Base-by-base conservation (phyloP, 1,284 basidiomycete genomes). In the Cutaneotrichosporon sp. region DNA sequence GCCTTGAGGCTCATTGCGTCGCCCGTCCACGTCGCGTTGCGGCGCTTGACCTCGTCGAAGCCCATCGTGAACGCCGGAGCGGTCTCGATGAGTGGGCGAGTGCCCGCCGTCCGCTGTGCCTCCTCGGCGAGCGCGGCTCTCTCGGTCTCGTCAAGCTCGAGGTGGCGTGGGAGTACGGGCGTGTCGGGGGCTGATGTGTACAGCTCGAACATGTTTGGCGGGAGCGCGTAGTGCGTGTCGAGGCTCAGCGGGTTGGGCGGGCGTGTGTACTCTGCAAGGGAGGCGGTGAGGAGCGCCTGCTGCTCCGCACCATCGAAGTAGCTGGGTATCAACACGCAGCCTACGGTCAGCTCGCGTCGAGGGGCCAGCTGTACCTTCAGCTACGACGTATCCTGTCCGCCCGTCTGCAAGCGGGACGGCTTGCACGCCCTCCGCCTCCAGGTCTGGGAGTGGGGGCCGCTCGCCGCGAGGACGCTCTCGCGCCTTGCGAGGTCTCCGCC, bases 191-290 rank as follows among this genome's bases (percentile, higher is more conserved):
- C 63, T 14, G 67, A 68, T 27, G 82, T 78, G 34, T 75, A 73
- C 1, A 86, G 66, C 70, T 83, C 84, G 24, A 85, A 81, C 55
- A 87, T 85, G 27, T 74, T 55, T 0, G 76, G 57, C 0, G 93
- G 93, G 4, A 94, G 81, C 47, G 81, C 58, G 71, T 94, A 95
- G 77, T 95, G 93, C 0, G 87, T 85, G 60, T 92, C 89, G 25
- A 95, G 86, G 67, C 92, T 94, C 1, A 91, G 92, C 56, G 90
- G 87, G 74, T 95, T 95, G 0, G 92, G 91, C 25, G 83, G 77
- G 5, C 83, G 82, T 0, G 92, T 89, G 68, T 94, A 91, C 33
- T 88, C 84, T 24, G 82, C 74, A 7, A 97, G 84, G 31, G 90
- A 85, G 84, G 89, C 88, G 59, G 78, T 79, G 18, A 90, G 82